phyloP scores from a whole-genome alignment of 2,329 filamentous ascomycete genomes.

The Aspergillus tanneri region DNA sequence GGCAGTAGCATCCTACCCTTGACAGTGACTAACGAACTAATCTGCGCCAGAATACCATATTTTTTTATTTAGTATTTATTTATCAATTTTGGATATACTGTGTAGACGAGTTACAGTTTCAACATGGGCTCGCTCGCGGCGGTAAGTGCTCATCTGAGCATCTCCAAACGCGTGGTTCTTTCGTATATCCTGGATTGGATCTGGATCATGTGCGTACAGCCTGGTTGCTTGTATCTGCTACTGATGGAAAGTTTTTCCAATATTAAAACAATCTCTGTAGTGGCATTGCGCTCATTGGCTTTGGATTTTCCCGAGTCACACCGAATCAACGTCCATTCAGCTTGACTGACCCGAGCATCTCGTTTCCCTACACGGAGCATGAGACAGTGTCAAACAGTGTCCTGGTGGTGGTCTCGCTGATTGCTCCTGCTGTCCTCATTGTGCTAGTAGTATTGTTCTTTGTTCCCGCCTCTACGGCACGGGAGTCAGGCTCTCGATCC shows the following conservation, averaged over 20 bases:
- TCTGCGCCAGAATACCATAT: too few relatives aligned
- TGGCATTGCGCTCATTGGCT: constrained; percentile 59
- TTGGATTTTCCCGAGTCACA: constrained; percentile 56
- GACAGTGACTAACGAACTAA: too few relatives aligned
- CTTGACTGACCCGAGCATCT: constrained; percentile 72
- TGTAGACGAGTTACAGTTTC: neutral
- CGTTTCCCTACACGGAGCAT: constrained; percentile 67
- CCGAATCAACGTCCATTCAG: constrained; percentile 72
- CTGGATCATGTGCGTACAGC: constrained; percentile 52
- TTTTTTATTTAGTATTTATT: too few relatives aligned
- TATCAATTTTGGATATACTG: neutral
- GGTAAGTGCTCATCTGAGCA: constrained; percentile 12
- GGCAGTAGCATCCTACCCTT: too few relatives aligned
- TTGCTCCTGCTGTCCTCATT: constrained; percentile 67
- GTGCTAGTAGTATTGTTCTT: constrained; percentile 65
- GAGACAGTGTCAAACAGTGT: constrained; percentile 71
- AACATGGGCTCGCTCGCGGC: constrained; percentile 2
- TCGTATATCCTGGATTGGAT: constrained; percentile 76
- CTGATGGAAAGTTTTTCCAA: neutral
- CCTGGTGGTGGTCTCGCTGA: constrained; percentile 62
- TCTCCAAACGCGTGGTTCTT: constrained; percentile 55
- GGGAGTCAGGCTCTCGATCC: constrained; percentile 59
- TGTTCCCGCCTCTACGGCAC: constrained; percentile 69
- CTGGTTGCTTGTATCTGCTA: constrained; percentile 18
- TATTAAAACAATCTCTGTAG: constrained; percentile 34